Evolutionary conservation across 805 yeast genomes (phyloP).

Genomic region (Metschnikowia orientalis): DNA sequence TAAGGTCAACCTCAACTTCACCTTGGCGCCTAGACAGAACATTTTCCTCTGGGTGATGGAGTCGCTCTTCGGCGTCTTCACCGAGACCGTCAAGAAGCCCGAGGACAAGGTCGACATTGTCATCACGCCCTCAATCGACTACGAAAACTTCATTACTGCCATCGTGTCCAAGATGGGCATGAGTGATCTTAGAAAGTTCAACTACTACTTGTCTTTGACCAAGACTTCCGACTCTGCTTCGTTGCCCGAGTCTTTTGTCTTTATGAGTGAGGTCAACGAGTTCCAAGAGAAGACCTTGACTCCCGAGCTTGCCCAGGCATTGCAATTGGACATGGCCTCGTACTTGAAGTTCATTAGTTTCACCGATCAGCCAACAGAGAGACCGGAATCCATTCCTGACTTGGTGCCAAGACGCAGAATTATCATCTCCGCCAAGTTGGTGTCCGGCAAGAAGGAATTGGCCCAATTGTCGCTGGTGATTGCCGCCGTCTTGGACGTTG

Average conservation of each 20-base stretch:
- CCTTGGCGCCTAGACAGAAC: conserved; percentile 77
- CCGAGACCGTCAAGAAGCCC: conserved; percentile 50
- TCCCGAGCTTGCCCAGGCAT: conserved; percentile 34
- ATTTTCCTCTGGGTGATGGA: conserved; percentile 65
- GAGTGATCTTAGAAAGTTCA: conserved; percentile 69
- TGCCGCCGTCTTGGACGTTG: conserved; percentile 51
- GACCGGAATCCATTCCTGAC: conserved; percentile 59
- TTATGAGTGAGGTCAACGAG: conserved; percentile 86
- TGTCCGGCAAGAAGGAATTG: conserved; percentile 47
- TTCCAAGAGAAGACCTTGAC: conserved; percentile 63
- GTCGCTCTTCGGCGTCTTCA: conserved; percentile 51
- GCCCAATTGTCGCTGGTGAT: conserved; percentile 48
- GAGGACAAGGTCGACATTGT: conserved; percentile 59
- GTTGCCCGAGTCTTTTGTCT: conserved; percentile 72
- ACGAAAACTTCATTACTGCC: conserved; percentile 75
- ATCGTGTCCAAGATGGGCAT: conserved; percentile 80
- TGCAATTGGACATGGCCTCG: conserved; percentile 42
- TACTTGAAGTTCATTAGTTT: conserved; percentile 66
- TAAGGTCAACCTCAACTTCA: conserved; percentile 55
- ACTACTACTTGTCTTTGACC: conserved; percentile 81
- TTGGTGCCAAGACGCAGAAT: conserved; percentile 52
- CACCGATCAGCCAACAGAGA: conserved; percentile 78
- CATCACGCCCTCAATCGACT: conserved; percentile 50
- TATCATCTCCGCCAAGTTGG: conserved; percentile 50
- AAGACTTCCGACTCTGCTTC: conserved; percentile 68